A percentile compares a stretch with the other conserved stretches of the same genome.
These are phyloP conservation scores for Lyophyllum decastes DNA, from an alignment of 768 basidiomycete genomes.

Conservation along the genomic window DNA sequence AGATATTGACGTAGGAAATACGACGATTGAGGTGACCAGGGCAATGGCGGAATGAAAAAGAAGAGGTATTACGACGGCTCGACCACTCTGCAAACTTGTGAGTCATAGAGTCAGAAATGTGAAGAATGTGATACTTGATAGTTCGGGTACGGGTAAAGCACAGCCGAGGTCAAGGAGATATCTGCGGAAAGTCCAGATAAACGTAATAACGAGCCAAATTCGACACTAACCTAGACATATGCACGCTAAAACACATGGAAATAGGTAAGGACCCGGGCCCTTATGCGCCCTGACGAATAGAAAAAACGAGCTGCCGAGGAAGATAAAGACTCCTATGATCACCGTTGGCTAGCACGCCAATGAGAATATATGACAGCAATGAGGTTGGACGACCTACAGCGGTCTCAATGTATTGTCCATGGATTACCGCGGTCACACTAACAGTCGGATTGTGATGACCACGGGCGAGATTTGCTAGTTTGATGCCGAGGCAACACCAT, in stretches of 20 bases:
- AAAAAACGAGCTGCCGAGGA: conserved; percentile 57
- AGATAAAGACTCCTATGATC: conserved; percentile 64
- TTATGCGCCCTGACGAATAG: conserved; percentile 59
- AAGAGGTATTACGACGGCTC: conserved; percentile 55
- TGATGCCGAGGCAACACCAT: conserved; percentile 68
- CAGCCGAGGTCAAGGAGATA: conserved; percentile 57
- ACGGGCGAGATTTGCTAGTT: conserved; percentile 60
- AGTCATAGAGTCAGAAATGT: not conserved
- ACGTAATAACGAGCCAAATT: not conserved
- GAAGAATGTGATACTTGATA: conserved; percentile 42
- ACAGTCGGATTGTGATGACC: conserved; percentile 39
- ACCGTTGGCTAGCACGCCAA: conserved; percentile 45
- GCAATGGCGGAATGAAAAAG: conserved; percentile 59
- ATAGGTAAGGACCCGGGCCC: conserved; percentile 65
- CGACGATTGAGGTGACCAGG: conserved; percentile 47
- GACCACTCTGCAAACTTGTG: conserved; percentile 41
- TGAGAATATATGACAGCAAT: not conserved
- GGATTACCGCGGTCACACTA: conserved; percentile 36
- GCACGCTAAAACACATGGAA: conserved; percentile 59
- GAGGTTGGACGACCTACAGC: conserved; percentile 25
- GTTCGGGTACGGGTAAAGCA: conserved; percentile 64
- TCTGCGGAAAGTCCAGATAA: conserved; percentile 36
- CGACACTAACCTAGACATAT: conserved; percentile 51
- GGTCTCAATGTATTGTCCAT: conserved; percentile 60
- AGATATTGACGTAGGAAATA: conserved; percentile 69